A percentile compares a stretch with the other conserved stretches of the same genome.
Conservation (phyloP, 768 basidiomycete genomes). For the Boletus coccyginus region DNA sequence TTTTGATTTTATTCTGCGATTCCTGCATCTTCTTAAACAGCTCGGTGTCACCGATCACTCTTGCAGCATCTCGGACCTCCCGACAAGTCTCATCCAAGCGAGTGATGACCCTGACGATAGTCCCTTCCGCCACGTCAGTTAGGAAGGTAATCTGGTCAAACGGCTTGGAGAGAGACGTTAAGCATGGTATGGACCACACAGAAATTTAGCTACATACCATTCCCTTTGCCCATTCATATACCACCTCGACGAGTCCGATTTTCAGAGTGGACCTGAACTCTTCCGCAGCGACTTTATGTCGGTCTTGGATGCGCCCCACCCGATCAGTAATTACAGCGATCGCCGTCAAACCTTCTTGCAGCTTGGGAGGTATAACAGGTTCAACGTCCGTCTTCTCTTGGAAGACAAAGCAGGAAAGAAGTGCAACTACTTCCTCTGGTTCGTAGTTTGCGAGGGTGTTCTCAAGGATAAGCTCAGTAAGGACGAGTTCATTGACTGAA, state of each 20-base stretch:
- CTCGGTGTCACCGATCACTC: conserved; percentile 94
- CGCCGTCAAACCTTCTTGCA: conserved; percentile 76
- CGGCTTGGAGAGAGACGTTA: conserved; percentile 52
- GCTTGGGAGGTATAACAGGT: conserved; percentile 73
- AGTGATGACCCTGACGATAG: conserved; percentile 94
- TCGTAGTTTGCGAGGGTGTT: conserved; percentile 89
- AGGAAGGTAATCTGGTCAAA: conserved; percentile 91
- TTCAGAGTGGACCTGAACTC: conserved; percentile 80
- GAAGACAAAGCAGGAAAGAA: conserved; percentile 96
- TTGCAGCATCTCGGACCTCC: conserved; percentile 94
- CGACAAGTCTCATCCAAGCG: conserved; percentile 95
- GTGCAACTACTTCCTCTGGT: conserved; percentile 93
- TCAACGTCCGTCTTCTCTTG: conserved; percentile 96
- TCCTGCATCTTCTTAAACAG: conserved; percentile 99
- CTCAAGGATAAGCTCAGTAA: conserved; percentile 96
- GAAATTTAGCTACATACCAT: conserved; percentile 62
- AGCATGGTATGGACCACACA: background rate
- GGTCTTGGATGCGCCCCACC: conserved; percentile 77
- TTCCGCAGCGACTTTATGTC: conserved; percentile 73
- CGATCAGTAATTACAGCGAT: conserved; percentile 77
- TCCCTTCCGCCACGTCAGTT: conserved; percentile 95
- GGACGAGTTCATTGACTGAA: conserved; percentile 92
- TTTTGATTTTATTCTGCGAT: conserved; percentile 87
- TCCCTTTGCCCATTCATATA: conserved; percentile 99
- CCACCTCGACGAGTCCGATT: conserved; percentile 91